Conservation (phyloP, 2,329 filamentous ascomycete species). For the Falciphora oryzae region DNA sequence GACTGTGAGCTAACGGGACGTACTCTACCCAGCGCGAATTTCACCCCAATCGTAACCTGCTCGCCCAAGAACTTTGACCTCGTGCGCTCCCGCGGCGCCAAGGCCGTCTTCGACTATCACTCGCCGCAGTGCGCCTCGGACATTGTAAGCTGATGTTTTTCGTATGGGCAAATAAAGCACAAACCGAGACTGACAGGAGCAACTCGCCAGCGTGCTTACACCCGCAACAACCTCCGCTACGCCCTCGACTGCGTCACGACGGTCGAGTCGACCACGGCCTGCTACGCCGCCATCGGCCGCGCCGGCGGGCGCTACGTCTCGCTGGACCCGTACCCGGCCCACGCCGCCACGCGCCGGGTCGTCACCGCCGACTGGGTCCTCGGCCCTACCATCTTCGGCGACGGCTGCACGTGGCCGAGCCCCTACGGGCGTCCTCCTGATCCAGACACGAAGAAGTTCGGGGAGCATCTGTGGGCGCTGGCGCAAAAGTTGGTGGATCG, state of each 20-base stretch:
- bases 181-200: background rate
- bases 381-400: conserved; percentile 1
- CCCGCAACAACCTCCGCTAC: conserved; percentile 12
- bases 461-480: background rate
- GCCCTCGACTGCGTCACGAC: conserved; percentile 17
- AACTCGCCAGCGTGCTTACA: conserved; percentile 14
- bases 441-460: background rate
- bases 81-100: conserved; percentile 13
- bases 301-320: conserved; percentile 13
- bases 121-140: conserved; percentile 16
- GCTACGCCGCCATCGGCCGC: conserved; percentile 15
- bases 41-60: conserved; percentile 14
- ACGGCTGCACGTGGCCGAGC: background rate
- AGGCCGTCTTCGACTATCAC: conserved; percentile 17
- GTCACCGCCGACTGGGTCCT: background rate
- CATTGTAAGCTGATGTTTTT: conserved; percentile 7
- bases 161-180: background rate
- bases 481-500: conserved; percentile 3
- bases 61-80: conserved; percentile 14
- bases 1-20: too few species aligned
- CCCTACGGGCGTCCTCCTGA: background rate
- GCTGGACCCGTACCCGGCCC: conserved; percentile 11
- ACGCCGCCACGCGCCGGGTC: background rate
- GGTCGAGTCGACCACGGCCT: conserved; percentile 13
- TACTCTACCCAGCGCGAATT: background rate